Conservation (phyloP, 495 filamentous ascomycete species). For the Aspergillus conjunctus region DNA sequence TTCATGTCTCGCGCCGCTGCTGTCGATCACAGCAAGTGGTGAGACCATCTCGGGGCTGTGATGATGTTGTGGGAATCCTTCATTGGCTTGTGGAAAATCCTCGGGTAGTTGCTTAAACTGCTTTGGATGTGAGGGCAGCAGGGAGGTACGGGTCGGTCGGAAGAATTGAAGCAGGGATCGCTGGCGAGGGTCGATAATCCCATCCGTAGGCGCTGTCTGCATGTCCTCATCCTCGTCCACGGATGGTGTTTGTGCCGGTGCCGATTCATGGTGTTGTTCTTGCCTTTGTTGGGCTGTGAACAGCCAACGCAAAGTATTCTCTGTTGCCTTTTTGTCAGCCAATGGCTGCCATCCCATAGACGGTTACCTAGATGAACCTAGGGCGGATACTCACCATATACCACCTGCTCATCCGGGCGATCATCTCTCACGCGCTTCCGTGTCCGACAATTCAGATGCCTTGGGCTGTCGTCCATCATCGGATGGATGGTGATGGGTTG, state of each 20-base stretch:
- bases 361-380: neutral
- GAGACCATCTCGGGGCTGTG: constrained; percentile 24
- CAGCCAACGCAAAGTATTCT: constrained; percentile 52
- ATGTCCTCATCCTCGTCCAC: constrained; percentile 31
- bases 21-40: constrained; percentile 23
- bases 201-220: constrained; percentile 32
- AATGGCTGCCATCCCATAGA: neutral
- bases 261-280: constrained; percentile 21
- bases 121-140: constrained; percentile 12
- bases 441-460: constrained; percentile 53
- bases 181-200: constrained; percentile 46
- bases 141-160: constrained; percentile 35
- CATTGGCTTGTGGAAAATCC: constrained; percentile 23
- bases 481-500: constrained; percentile 30
- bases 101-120: constrained; percentile 17
- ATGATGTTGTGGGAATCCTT: constrained; percentile 25
- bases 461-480: constrained; percentile 34
- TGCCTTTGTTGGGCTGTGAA: constrained; percentile 42
- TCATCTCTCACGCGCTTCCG: constrained; percentile 55
- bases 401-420: constrained; percentile 47
- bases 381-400: constrained; percentile 43
- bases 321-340: constrained; percentile 30
- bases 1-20: constrained; percentile 32
- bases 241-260: constrained; percentile 6
- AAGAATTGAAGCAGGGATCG: constrained; percentile 50